phyloP scores from a whole-genome alignment of 768 basidiomycete species.

The Lactarius hatsudake region DNA sequence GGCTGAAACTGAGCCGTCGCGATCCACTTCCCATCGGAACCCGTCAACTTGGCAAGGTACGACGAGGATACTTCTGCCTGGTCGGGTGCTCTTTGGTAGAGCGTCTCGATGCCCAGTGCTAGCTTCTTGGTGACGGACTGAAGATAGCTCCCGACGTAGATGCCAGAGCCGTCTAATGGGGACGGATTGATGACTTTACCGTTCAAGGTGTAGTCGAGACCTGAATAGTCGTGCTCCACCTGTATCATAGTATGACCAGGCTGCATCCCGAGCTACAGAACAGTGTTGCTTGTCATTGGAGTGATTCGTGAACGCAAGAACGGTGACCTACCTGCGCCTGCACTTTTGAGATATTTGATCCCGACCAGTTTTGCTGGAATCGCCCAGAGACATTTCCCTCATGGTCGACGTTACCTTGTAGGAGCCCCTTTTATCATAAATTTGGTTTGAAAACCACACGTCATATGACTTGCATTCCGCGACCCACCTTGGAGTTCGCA shows the following conservation, averaged over 20 bases:
- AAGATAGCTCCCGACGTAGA: constrained; percentile 88
- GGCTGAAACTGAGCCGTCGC: constrained; percentile 89
- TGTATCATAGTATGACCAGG: constrained; percentile 88
- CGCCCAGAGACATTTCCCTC: constrained; percentile 88
- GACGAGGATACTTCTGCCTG: constrained; percentile 68
- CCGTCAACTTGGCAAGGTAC: constrained; percentile 78
- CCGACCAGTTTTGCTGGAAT: constrained; percentile 86
- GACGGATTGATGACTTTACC: constrained; percentile 90
- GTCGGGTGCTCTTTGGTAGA: constrained; percentile 78
- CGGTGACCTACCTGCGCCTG: constrained; percentile 74
- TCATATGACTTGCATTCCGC: constrained; percentile 28
- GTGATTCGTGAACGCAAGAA: constrained; percentile 5
- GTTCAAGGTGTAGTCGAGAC: constrained; percentile 82
- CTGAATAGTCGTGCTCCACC: constrained; percentile 91
- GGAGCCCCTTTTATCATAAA: constrained; percentile 59
- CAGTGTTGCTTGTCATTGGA: constrained; percentile 24
- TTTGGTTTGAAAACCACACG: background rate
- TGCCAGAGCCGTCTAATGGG: constrained; percentile 81
- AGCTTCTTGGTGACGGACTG: constrained; percentile 91
- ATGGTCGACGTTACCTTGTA: constrained; percentile 93
- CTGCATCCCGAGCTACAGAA: constrained; percentile 64
- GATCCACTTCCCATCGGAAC: constrained; percentile 77
- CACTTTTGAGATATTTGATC: constrained; percentile 73
- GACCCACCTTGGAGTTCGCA: constrained; percentile 70
- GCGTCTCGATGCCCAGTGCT: constrained; percentile 81